phyloP scores from a whole-genome alignment of 2,329 filamentous ascomycete genomes.

The Pseudogymnoascus sp. region DNA sequence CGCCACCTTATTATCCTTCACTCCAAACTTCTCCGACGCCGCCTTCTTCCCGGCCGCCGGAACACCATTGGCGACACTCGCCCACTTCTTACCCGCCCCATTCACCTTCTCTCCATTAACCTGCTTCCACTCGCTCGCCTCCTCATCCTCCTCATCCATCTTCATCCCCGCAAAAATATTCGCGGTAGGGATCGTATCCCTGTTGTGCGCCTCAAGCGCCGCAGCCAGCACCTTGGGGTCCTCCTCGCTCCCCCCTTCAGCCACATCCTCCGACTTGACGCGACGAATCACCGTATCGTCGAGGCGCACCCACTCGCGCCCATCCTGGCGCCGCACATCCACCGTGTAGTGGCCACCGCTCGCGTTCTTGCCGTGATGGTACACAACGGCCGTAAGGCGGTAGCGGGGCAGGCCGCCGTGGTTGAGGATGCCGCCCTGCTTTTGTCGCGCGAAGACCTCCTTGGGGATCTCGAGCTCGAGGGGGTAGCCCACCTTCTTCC shows the following conservation, averaged over 20 bases:
- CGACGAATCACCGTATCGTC: constrained; percentile 88
- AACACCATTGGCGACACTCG: constrained; percentile 59
- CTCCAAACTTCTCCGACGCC: constrained; percentile 50
- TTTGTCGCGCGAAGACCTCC: constrained; percentile 75
- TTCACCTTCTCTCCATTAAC: constrained; percentile 56
- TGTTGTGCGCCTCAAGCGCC: constrained; percentile 60
- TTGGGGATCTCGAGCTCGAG: constrained; percentile 89
- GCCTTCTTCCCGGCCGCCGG: constrained; percentile 41
- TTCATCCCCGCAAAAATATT: constrained; percentile 70
- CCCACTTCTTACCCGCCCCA: constrained; percentile 60
- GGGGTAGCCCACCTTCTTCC: constrained; percentile 96
- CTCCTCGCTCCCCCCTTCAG: constrained; percentile 75
- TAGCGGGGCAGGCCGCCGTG: constrained; percentile 74
- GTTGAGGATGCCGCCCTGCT: constrained; percentile 56
- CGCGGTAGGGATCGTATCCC: constrained; percentile 40
- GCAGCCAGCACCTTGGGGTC: constrained; percentile 61
- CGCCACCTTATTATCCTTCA: constrained; percentile 92
- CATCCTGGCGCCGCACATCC: constrained; percentile 91
- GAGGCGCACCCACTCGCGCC: constrained; percentile 90
- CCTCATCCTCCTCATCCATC: constrained; percentile 56
- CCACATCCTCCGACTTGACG: constrained; percentile 80
- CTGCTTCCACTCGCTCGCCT: constrained; percentile 76
- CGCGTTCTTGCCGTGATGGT: constrained; percentile 95
- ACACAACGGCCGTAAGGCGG: constrained; percentile 80
- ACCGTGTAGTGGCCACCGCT: constrained; percentile 96